Conservation (phyloP, 1,284 basidiomycete species). For the Melampsora abietis-canadensis region DNA sequence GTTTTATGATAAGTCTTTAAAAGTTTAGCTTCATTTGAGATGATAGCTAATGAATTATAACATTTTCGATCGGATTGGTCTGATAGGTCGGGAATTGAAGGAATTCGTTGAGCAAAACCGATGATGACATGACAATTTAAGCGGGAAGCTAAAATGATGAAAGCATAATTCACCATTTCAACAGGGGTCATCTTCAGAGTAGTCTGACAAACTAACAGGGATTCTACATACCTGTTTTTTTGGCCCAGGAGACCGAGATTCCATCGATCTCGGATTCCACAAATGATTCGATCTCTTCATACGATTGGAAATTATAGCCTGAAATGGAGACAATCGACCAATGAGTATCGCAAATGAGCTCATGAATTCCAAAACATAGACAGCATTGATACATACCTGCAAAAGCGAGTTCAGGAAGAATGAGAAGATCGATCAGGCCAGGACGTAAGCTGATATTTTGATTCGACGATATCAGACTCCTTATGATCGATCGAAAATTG, state of each 20-base stretch:
- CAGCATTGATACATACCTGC: constrained; percentile 13
- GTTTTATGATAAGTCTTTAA: constrained; percentile 36
- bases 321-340: background rate
- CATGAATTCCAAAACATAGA: background rate
- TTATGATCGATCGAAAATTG: background rate
- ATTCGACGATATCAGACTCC: background rate
- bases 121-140: constrained; percentile 40
- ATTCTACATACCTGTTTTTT: constrained; percentile 29
- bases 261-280: constrained; percentile 37
- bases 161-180: background rate
- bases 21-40: constrained; percentile 23
- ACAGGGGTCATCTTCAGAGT: background rate
- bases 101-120: constrained; percentile 34
- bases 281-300: constrained; percentile 30
- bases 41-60: constrained; percentile 34
- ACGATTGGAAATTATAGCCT: constrained; percentile 35
- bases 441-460: constrained; percentile 8
- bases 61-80: background rate
- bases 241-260: constrained; percentile 30
- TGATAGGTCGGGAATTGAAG: background rate
- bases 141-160: constrained; percentile 10
- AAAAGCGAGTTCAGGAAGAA: constrained; percentile 37
- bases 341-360: background rate
- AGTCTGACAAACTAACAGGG: background rate
- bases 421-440: constrained; percentile 25